A percentile compares a stretch with the other conserved stretches of the same genome.
Evolutionary conservation across 495 filamentous ascomycete genomes (phyloP).

Genomic region (Xylaria longipes): DNA sequence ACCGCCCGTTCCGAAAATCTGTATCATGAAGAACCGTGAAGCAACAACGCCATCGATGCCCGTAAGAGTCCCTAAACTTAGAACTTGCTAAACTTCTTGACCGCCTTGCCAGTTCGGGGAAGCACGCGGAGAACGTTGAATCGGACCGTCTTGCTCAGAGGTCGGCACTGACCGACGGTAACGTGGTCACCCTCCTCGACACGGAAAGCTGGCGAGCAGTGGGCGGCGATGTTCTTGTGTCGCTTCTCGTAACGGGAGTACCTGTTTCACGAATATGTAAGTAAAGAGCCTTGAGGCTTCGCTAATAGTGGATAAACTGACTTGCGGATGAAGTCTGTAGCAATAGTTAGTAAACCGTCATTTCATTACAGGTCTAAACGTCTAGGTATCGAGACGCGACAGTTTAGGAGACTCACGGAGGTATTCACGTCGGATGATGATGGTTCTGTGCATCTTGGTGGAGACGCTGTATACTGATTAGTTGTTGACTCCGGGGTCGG

Average conservation of each 20-base stretch:
- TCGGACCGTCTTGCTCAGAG: slow-evolving; percentile 97
- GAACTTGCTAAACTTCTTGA: slow-evolving; percentile 99
- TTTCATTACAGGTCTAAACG: neutral
- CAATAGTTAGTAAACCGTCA: slow-evolving; percentile 8
- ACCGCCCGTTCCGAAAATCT: slow-evolving; percentile 56
- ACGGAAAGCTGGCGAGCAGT: slow-evolving; percentile 99
- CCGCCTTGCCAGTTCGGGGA: slow-evolving; percentile 92
- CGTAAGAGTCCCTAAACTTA: slow-evolving; percentile 63
- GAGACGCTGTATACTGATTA: too few relatives aligned
- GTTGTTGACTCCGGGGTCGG: too few relatives aligned
- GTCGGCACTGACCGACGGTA: slow-evolving; percentile 98
- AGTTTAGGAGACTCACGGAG: slow-evolving; percentile 51
- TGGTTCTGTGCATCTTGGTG: slow-evolving; percentile 99
- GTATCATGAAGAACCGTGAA: slow-evolving; percentile 57
- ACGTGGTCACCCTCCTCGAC: slow-evolving; percentile 99
- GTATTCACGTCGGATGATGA: slow-evolving; percentile 99
- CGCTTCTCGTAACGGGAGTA: slow-evolving; percentile 99
- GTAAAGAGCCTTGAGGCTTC: neutral
- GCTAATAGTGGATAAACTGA: slow-evolving; percentile 1
- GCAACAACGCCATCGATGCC: slow-evolving; percentile 61
- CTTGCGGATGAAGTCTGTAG: slow-evolving; percentile 28
- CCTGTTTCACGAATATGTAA: slow-evolving; percentile 29
- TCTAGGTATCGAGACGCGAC: neutral
- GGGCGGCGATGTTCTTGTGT: slow-evolving; percentile 99
- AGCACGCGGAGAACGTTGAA: slow-evolving; percentile 99